A percentile compares a stretch with the other conserved stretches of the same genome.
Evolutionary conservation across 1,139 yeast species (phyloP).

Genomic region (Kurtzmaniella quercitrusa): DNA sequence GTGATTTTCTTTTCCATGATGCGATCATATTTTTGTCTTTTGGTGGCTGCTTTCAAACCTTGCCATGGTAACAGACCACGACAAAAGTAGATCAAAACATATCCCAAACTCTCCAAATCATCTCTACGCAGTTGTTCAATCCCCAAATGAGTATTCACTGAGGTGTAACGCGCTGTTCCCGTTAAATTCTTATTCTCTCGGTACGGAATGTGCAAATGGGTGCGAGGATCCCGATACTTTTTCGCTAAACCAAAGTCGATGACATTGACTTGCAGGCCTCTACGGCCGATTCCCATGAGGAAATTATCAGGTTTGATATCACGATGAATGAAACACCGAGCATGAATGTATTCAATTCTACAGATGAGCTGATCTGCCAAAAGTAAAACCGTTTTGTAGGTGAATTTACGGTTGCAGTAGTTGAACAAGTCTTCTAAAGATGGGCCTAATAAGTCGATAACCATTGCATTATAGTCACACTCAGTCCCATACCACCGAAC

Average conservation of each 20-base stretch:
- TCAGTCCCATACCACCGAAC: constrained; percentile 98
- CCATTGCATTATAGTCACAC: constrained; percentile 95
- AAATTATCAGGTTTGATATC: constrained; percentile 96
- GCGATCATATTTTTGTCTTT: constrained; percentile 94
- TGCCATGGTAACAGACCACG: constrained; percentile 98
- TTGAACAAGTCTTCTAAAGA: constrained; percentile 93
- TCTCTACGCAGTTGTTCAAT: constrained; percentile 96
- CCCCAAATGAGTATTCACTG: constrained; percentile 93
- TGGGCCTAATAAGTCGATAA: constrained; percentile 92
- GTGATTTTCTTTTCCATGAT: constrained; percentile 96
- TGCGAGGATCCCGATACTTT: constrained; percentile 91
- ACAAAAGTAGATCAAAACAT: constrained; percentile 90
- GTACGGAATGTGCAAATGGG: constrained; percentile 93
- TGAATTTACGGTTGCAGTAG: constrained; percentile 90
- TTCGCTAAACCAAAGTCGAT: constrained; percentile 97
- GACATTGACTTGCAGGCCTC: constrained; percentile 92
- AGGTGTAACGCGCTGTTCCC: constrained; percentile 96
- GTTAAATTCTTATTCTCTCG: constrained; percentile 94
- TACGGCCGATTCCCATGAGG: constrained; percentile 92
- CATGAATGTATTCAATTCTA: constrained; percentile 92
- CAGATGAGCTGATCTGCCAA: constrained; percentile 94
- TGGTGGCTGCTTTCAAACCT: constrained; percentile 94
- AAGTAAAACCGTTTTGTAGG: constrained; percentile 87
- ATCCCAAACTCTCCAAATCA: constrained; percentile 93
- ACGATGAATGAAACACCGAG: constrained; percentile 88